phyloP scores from a whole-genome alignment of 371 early-diverging fungal species.

The Lichtheimia hyalospora region DNA sequence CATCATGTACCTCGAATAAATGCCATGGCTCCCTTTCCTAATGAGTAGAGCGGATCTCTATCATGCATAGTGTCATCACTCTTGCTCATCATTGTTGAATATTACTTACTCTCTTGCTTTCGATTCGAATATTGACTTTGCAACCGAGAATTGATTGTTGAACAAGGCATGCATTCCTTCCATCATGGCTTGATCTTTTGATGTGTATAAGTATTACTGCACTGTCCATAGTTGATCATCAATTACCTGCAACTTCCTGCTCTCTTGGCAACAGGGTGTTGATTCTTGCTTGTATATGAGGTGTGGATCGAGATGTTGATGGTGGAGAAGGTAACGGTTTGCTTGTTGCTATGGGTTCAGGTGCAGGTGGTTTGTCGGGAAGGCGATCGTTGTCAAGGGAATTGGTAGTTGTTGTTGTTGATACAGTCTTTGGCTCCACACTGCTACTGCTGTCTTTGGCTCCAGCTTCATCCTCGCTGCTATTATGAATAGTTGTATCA shows the following conservation, averaged over 20 bases:
- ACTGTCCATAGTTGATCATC: too few relatives aligned
- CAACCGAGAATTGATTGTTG: slow-evolving; percentile 55
- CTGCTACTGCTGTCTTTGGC: too few relatives aligned
- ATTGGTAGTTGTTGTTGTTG: not conserved
- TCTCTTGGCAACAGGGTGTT: slow-evolving; percentile 2
- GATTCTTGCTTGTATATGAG: not conserved
- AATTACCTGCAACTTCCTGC: slow-evolving; percentile 11
- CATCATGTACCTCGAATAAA: slow-evolving; percentile 48
- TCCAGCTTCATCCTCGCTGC: too few relatives aligned
- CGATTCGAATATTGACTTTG: slow-evolving; percentile 34
- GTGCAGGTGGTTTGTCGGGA: slow-evolving; percentile 1
- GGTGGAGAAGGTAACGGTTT: not conserved
- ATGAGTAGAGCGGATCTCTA: slow-evolving; percentile 43
- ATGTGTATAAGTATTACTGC: not conserved
- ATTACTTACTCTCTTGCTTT: slow-evolving; percentile 31
- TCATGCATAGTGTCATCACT: not conserved
- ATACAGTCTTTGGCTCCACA: not conserved
- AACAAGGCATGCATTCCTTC: slow-evolving; percentile 52
- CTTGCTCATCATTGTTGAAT: not conserved
- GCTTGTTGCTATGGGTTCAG: slow-evolving; percentile 3
- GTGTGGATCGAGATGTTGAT: not conserved
- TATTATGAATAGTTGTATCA: too few relatives aligned
- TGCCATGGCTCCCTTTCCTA: slow-evolving; percentile 41
- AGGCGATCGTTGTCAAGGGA: not conserved
- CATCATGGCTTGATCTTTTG: slow-evolving; percentile 49